Evolutionary conservation across 2,329 filamentous ascomycete species (phyloP).

Genomic region (Amesomyces nigricolor): DNA sequence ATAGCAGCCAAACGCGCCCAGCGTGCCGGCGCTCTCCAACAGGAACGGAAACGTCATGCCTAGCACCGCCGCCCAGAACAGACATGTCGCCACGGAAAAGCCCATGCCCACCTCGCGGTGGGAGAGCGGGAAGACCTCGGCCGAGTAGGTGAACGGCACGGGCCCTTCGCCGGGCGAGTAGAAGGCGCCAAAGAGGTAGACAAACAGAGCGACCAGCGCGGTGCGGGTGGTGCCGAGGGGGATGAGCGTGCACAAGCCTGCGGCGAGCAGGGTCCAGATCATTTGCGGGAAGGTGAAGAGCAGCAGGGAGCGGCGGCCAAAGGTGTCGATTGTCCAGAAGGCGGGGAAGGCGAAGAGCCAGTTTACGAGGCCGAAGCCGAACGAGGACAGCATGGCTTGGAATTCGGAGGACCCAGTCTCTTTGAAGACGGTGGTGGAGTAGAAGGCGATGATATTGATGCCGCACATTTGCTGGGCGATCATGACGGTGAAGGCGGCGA

Average conservation of each 20-base stretch:
- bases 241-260: conserved; percentile 55
- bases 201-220: conserved; percentile 51
- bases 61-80: conserved; percentile 55
- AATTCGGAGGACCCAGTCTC: conserved; percentile 51
- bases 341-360: conserved; percentile 61
- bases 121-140: conserved; percentile 65
- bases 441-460: conserved; percentile 60
- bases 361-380: conserved; percentile 61
- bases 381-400: conserved; percentile 55
- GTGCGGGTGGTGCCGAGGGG: conserved; percentile 27
- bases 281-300: conserved; percentile 64
- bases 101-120: conserved; percentile 69
- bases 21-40: conserved; percentile 38
- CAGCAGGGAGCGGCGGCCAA: conserved; percentile 56
- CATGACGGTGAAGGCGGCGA: conserved; percentile 77
- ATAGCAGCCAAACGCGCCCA: conserved; percentile 51
- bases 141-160: conserved; percentile 63
- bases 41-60: conserved; percentile 59
- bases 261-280: conserved; percentile 60
- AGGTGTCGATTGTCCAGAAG: conserved; percentile 62
- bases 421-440: conserved; percentile 58
- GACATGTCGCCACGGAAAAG: conserved; percentile 61
- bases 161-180: conserved; percentile 62
- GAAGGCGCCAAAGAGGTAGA: conserved; percentile 56
- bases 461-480: conserved; percentile 67